A percentile compares a stretch with the other conserved stretches of the same genome.
Conservation (phyloP, 805 yeast species). For the Hanseniaspora lachancei region DNA sequence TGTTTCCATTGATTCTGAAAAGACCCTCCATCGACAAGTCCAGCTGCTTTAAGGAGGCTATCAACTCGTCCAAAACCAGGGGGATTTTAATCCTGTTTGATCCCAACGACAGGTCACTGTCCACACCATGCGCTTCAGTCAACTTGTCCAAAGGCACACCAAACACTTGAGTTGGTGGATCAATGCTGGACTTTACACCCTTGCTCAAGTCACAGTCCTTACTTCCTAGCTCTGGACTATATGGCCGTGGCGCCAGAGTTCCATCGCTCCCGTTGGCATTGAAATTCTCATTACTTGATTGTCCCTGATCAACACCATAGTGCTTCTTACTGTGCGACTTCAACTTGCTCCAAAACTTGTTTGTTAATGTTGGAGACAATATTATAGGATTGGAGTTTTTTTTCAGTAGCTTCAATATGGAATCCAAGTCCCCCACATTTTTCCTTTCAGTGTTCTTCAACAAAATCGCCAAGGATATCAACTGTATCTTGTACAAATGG, state of each 20-base stretch:
- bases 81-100: slow-evolving; percentile 73
- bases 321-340: slow-evolving; percentile 18
- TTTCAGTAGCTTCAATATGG: slow-evolving; percentile 14
- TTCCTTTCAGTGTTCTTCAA: slow-evolving; percentile 16
- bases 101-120: slow-evolving; percentile 73
- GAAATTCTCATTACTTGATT: background rate
- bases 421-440: slow-evolving; percentile 31
- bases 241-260: slow-evolving; percentile 7
- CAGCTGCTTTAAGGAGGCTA: slow-evolving; percentile 70
- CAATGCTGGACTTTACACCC: background rate
- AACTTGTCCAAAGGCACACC: slow-evolving; percentile 63
- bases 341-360: slow-evolving; percentile 34
- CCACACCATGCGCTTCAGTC: slow-evolving; percentile 61
- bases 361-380: background rate
- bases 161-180: slow-evolving; percentile 40
- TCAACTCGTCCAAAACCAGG: slow-evolving; percentile 69
- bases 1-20: slow-evolving; percentile 91
- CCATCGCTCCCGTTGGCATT: slow-evolving; percentile 22
- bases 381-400: slow-evolving; percentile 26
- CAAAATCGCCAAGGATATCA: slow-evolving; percentile 34
- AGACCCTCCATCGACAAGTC: slow-evolving; percentile 95
- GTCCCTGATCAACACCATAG: background rate
- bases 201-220: slow-evolving; percentile 15
- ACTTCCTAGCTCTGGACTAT: slow-evolving; percentile 10
- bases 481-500: slow-evolving; percentile 44